Base-by-base conservation (phyloP, 805 yeast species). In the Kuraishia molischiana region DNA sequence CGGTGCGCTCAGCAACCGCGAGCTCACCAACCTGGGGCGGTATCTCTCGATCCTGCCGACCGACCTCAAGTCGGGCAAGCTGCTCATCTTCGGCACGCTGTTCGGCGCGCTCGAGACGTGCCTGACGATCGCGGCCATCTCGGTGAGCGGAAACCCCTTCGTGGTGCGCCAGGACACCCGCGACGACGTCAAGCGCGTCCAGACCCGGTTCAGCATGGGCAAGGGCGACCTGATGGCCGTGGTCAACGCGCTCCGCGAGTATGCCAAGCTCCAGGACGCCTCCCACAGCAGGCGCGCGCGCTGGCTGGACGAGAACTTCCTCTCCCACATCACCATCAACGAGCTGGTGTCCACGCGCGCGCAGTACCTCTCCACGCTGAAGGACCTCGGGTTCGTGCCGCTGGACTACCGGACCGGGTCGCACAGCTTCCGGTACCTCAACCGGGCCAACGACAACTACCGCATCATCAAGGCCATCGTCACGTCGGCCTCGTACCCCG, bases 401-500 rank as follows among this genome's bases (percentile, higher is more conserved):
- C 52, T 77, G 37, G 61, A 64, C 29, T 76, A 76, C 43, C 35
- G 52, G 1, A 29, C 33, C 3, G 39, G 44, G 2, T 34, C 48
- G 2, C 36, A 34, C 1, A 39, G 45, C 1, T 48, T 41, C 34
- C 35, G 38, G 2, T 44, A 51, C 17, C 53, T 77, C 45, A 79
- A 79, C 52, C 58, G 74, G 41, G 80, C 82, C 44, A 56, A 57
- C 4, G 51, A 51, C 1, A 77, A 79, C 47, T 54, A 58, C 24
- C 57, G 70, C 3, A 62, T 89, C 0, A 46, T 86, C 1, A 67
- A 77, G 18, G 74, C 94, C 0, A 67, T 90, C 2, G 59, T 87
- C 15, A 77, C 95, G 0, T 94, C 95, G 3, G 70, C 95, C 0
- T 74, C 79, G 47, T 84, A 81, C 49, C 97, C 97, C 0, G 81